Evolutionary conservation across 176 grass and related monocot genomes (phyloP).

Genomic region (Paspalum vaginatum): DNA sequence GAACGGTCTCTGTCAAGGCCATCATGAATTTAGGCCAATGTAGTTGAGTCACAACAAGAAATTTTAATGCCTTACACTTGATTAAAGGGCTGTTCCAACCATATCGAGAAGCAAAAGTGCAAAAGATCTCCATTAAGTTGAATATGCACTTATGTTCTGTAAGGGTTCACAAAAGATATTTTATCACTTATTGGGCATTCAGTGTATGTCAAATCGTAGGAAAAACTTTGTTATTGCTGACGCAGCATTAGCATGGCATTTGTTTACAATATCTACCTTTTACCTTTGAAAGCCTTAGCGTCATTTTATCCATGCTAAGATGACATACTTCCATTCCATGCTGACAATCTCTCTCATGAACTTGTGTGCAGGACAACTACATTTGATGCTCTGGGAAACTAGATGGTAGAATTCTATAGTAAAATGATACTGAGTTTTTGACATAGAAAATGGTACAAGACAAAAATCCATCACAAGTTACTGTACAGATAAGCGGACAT

Average conservation of each 20-base stretch:
- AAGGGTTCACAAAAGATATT: constrained; percentile 23
- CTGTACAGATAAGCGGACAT: constrained; percentile 36
- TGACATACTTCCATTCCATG: not conserved
- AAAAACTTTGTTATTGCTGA: not conserved
- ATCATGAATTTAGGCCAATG: constrained; percentile 35
- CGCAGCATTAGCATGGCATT: constrained; percentile 25
- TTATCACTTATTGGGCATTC: not conserved
- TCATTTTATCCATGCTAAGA: not conserved
- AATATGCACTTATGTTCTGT: constrained; percentile 27
- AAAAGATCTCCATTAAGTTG: constrained; percentile 16
- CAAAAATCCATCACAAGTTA: constrained; percentile 40
- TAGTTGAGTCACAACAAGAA: constrained; percentile 34
- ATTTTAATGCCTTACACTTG: constrained; percentile 41
- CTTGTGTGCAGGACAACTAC: constrained; percentile 17
- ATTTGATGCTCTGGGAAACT: constrained; percentile 29
- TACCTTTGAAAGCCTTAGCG: constrained; percentile 27
- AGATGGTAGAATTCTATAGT: not conserved
- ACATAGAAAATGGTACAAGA: constrained; percentile 50
- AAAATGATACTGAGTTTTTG: constrained; percentile 21
- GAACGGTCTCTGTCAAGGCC: constrained; percentile 29
- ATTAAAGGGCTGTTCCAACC: constrained; percentile 41
- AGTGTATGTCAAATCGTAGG: constrained; percentile 9
- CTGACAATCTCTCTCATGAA: constrained; percentile 5
- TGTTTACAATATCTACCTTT: constrained; percentile 9
- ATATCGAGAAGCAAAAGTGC: constrained; percentile 30